Percentiles rank a stretch among this genome's conserved stretches.
Conservation (phyloP, 805 yeast species). For the Wickerhamomyces chambardii region DNA sequence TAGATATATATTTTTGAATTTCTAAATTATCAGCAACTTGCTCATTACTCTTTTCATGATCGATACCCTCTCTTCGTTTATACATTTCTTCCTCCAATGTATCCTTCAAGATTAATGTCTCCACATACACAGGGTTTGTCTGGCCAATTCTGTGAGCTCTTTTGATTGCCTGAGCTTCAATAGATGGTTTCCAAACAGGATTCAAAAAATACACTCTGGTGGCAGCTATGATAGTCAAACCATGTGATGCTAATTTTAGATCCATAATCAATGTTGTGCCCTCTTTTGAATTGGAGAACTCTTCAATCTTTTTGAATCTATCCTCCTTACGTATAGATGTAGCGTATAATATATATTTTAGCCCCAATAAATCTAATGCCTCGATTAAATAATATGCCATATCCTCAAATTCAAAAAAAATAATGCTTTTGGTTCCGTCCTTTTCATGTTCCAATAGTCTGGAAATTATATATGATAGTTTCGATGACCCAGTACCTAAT, state of each 20-base stretch:
- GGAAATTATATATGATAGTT: slow-evolving; percentile 50
- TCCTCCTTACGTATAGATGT: slow-evolving; percentile 42
- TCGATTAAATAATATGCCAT: slow-evolving; percentile 63
- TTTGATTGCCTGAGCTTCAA: slow-evolving; percentile 71
- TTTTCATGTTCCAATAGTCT: slow-evolving; percentile 43
- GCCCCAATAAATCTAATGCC: slow-evolving; percentile 49
- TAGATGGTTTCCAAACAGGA: slow-evolving; percentile 62
- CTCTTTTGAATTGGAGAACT: slow-evolving; percentile 34
- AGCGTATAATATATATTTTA: slow-evolving; percentile 55
- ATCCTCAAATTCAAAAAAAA: slow-evolving; percentile 66
- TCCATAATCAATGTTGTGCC: slow-evolving; percentile 60
- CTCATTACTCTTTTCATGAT: slow-evolving; percentile 13
- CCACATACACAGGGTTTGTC: slow-evolving; percentile 53
- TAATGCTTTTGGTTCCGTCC: slow-evolving; percentile 40
- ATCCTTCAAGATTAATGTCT: slow-evolving; percentile 50
- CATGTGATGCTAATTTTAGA: slow-evolving; percentile 58
- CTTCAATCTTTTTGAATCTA: slow-evolving; percentile 42
- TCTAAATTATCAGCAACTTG: slow-evolving; percentile 51
- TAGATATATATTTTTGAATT: slow-evolving; percentile 45
- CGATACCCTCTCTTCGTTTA: slow-evolving; percentile 21
- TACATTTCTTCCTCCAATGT: slow-evolving; percentile 68
- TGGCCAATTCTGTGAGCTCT: slow-evolving; percentile 77
- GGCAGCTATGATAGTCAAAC: slow-evolving; percentile 58
- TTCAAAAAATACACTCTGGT: slow-evolving; percentile 62
- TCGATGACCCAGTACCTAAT: slow-evolving; percentile 53